phyloP scores from a whole-genome alignment of 2,329 filamentous ascomycete genomes.

The Pseudogymnoascus sp. region DNA sequence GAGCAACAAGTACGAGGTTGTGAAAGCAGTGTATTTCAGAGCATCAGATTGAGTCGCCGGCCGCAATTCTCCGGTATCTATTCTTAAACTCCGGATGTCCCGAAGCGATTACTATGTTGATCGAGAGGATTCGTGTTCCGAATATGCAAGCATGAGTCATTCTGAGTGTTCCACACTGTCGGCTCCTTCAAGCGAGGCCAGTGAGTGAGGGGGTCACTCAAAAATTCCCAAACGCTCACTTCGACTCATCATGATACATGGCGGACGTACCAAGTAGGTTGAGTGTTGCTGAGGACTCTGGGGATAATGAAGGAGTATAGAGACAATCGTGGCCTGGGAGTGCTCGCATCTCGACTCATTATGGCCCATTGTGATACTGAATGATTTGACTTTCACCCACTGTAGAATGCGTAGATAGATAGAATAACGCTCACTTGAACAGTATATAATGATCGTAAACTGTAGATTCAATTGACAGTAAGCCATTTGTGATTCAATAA shows the following conservation, averaged over 20 bases:
- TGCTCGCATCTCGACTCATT: background rate
- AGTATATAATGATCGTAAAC: conserved; percentile 1
- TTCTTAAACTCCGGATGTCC: background rate
- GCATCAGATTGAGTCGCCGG: background rate
- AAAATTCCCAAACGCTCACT: background rate
- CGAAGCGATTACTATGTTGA: background rate
- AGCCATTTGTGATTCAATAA: background rate
- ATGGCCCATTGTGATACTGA: background rate
- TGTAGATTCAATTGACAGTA: background rate
- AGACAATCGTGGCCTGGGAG: background rate
- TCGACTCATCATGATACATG: conserved; percentile 1
- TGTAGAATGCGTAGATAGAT: background rate
- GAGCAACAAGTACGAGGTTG: too few relatives aligned
- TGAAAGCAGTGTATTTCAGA: background rate
- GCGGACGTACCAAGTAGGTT: background rate
- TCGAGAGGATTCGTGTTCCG: background rate
- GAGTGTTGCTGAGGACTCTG: background rate
- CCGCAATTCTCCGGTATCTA: background rate
- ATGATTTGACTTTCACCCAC: background rate
- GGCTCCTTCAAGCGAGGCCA: background rate
- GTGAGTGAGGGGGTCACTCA: background rate
- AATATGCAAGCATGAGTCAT: conserved; percentile 5
- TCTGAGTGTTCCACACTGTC: background rate
- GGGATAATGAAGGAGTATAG: background rate
- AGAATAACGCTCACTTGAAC: background rate